phyloP scores from a whole-genome alignment of 805 yeast species.

The Candida multigemmis region DNA sequence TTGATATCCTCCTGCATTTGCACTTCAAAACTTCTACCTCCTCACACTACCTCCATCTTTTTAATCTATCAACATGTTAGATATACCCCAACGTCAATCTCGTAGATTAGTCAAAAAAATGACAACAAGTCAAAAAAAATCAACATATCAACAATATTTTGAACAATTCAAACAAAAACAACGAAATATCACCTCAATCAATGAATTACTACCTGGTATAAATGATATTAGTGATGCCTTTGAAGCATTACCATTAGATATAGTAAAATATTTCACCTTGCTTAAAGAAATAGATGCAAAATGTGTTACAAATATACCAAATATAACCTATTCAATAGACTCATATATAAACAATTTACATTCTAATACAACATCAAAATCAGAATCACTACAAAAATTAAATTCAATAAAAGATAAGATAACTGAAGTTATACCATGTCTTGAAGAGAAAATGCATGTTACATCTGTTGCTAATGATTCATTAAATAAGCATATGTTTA shows the following conservation, averaged over 20 bases:
- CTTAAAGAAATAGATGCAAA: conserved; percentile 93
- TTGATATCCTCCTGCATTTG: neutral
- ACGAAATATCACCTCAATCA: conserved; percentile 19
- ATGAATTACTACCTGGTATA: conserved; percentile 60
- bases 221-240: conserved; percentile 88
- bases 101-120: conserved; percentile 5
- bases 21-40: too few relatives aligned
- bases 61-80: neutral
- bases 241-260: conserved; percentile 80
- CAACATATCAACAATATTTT: conserved; percentile 10
- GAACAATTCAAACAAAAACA: conserved; percentile 26
- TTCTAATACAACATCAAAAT: conserved; percentile 1
- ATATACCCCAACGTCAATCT: neutral
- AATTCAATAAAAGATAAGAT: conserved; percentile 32
- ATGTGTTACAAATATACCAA: conserved; percentile 68
- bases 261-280: conserved; percentile 76
- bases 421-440: conserved; percentile 75
- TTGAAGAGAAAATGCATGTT: conserved; percentile 96
- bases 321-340: conserved; percentile 46
- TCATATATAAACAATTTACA: conserved; percentile 26
- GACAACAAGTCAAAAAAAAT: conserved; percentile 4
- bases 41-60: neutral
- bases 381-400: conserved; percentile 3
- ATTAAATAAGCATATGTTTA: conserved; percentile 53
- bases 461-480: conserved; percentile 85